Evolutionary conservation across 2,329 filamentous ascomycete genomes (phyloP).

Genomic region (Fusarium torulosum): DNA sequence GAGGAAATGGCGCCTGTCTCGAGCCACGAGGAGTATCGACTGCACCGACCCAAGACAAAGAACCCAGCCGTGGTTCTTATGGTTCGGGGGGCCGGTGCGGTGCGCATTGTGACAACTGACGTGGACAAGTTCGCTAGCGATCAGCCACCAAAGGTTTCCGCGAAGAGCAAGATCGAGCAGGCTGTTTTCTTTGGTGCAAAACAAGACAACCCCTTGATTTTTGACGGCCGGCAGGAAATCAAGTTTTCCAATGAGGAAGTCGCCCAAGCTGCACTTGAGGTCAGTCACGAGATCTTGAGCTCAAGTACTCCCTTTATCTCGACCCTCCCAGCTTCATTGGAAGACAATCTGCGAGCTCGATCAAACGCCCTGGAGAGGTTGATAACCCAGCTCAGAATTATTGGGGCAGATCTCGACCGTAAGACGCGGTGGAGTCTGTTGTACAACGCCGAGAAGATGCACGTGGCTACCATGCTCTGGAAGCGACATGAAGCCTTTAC

Average conservation of each 20-base stretch:
- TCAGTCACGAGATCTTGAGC: constrained; percentile 85
- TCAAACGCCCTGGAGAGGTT: constrained; percentile 81
- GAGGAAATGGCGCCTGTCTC: constrained; percentile 65
- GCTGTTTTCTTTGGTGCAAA: constrained; percentile 91
- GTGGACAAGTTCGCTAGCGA: constrained; percentile 71
- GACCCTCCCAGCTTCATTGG: constrained; percentile 78
- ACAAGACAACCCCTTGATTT: constrained; percentile 87
- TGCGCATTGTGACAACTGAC: constrained; percentile 70
- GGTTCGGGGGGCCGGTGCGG: constrained; percentile 71
- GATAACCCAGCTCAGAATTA: constrained; percentile 75
- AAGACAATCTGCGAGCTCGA: constrained; percentile 82
- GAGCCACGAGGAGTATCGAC: constrained; percentile 60
- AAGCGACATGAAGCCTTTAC: constrained; percentile 79
- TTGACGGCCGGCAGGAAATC: constrained; percentile 75
- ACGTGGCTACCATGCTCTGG: constrained; percentile 84
- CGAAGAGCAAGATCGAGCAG: constrained; percentile 92
- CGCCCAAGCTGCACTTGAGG: constrained; percentile 78
- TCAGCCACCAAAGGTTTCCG: constrained; percentile 74
- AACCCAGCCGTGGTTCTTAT: constrained; percentile 72
- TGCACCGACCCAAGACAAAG: constrained; percentile 68
- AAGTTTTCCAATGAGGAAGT: constrained; percentile 78
- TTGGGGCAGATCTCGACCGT: constrained; percentile 74
- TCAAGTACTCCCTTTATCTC: constrained; percentile 82
- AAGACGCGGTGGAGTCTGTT: constrained; percentile 82
- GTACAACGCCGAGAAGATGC: constrained; percentile 91